A percentile compares a stretch with the other conserved stretches of the same genome.
phyloP scores from a whole-genome alignment of 331 rosid genomes.

The Dryas integrifolia region DNA sequence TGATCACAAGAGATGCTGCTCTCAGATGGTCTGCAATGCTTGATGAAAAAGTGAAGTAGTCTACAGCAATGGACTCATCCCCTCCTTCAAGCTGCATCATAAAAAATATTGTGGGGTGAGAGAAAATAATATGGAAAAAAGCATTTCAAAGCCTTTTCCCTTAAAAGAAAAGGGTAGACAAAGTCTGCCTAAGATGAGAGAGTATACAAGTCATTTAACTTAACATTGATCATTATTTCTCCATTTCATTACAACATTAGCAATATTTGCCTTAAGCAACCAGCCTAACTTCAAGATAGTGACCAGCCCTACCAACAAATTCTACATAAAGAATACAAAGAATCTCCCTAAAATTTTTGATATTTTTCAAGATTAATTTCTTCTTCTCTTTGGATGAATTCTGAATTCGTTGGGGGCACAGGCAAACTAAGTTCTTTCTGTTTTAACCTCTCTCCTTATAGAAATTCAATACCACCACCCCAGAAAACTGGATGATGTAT shows the following conservation, averaged over 20 bases:
- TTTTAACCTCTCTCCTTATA: not conserved
- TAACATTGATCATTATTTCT: not conserved
- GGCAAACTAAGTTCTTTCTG: not conserved
- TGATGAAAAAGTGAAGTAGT: conserved; percentile 78
- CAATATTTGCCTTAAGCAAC: not conserved
- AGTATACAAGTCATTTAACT: not conserved
- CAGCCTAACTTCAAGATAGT: not conserved
- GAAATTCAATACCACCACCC: not conserved
- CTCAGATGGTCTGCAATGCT: conserved; percentile 77
- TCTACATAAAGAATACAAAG: not conserved
- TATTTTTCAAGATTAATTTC: not conserved
- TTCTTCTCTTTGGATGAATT: not conserved
- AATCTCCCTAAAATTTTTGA: no score
- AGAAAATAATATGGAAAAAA: not conserved
- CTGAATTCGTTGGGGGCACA: not conserved
- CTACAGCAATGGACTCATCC: conserved; percentile 52
- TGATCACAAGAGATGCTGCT: conserved; percentile 82
- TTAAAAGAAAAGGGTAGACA: not conserved
- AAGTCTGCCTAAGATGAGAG: not conserved
- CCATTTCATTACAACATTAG: not conserved
- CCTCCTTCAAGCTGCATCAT: conserved; percentile 56
- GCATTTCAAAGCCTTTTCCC: not conserved
- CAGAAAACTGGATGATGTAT: not conserved
- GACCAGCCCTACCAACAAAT: not conserved
- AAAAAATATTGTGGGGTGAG: not conserved